Conservation (phyloP, 2,329 filamentous ascomycete species). For the Penicillium decumbens region DNA sequence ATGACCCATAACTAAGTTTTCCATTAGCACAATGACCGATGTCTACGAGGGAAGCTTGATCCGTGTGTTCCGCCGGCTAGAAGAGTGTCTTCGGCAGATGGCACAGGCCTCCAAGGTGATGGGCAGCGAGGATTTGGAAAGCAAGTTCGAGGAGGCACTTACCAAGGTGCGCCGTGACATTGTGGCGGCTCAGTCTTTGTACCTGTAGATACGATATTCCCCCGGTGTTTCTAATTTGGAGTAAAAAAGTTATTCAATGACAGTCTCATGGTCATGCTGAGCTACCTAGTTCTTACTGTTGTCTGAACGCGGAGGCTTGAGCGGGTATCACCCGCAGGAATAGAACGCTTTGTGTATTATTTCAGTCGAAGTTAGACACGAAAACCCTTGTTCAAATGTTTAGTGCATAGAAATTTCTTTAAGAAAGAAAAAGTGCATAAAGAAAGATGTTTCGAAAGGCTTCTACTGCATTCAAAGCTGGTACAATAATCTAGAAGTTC, state of each 20-base stretch:
- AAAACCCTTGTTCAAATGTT: not conserved
- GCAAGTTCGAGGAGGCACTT: conserved; percentile 84
- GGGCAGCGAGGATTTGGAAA: conserved; percentile 89
- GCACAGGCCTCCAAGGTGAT: conserved; percentile 95
- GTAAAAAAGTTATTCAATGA: conserved; percentile 3
- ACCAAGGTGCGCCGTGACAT: conserved; percentile 87
- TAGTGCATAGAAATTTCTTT: not conserved
- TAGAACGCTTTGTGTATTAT: not conserved
- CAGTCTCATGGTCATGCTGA: conserved; percentile 1
- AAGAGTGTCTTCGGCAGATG: conserved; percentile 92
- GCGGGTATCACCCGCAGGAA: conserved; percentile 2
- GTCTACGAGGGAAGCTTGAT: conserved; percentile 96
- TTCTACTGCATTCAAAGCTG: not conserved
- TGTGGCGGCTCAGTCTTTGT: conserved; percentile 89
- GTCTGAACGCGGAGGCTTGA: conserved; percentile 5
- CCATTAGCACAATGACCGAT: conserved; percentile 89
- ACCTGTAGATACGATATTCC: conserved; percentile 57
- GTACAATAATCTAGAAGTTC: not conserved
- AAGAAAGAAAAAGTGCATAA: not conserved
- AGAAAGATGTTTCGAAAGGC: not conserved
- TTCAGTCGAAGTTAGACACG: not conserved
- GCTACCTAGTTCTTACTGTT: not conserved
- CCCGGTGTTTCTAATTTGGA: conserved; percentile 6
- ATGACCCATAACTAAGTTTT: conserved; percentile 2
- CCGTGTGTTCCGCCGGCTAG: conserved; percentile 87